Percentiles rank a stretch among this genome's conserved stretches.
Evolutionary conservation across 192 early-diverging fungal species (phyloP).

Genomic region (Gamsiella multidivaricata): DNA sequence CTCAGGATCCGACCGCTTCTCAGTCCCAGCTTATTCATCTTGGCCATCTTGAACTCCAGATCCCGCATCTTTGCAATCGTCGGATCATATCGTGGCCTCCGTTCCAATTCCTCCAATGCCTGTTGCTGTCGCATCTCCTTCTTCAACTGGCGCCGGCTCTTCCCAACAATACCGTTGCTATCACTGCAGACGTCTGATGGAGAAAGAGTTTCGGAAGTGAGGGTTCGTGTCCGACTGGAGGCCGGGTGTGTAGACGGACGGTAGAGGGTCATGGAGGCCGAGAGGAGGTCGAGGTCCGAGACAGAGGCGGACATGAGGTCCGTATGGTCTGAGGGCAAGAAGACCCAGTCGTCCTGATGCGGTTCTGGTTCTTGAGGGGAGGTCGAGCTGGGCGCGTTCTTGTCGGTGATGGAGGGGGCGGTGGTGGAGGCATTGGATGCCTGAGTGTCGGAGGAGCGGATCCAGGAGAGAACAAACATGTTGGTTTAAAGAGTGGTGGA

Average conservation of each 20-base stretch:
- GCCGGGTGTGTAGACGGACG: constrained; percentile 16
- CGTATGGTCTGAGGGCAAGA: constrained; percentile 36
- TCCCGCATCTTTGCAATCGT: constrained; percentile 41
- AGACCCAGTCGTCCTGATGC: constrained; percentile 43
- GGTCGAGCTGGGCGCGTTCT: neutral
- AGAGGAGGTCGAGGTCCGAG: constrained; percentile 45
- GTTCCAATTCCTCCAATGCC: constrained; percentile 24
- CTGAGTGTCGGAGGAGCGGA: constrained; percentile 40
- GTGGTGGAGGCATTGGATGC: constrained; percentile 6
- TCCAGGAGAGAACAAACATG: constrained; percentile 48
- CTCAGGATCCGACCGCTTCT: constrained; percentile 26
- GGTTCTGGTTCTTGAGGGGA: neutral
- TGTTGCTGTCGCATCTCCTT: constrained; percentile 24
- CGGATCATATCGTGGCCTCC: constrained; percentile 35
- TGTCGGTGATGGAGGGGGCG: neutral
- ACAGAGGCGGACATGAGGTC: constrained; percentile 35
- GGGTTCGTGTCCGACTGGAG: constrained; percentile 6
- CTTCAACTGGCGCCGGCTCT: constrained; percentile 47
- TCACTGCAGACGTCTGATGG: neutral
- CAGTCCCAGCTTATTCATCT: constrained; percentile 24
- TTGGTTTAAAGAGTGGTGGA: neutral
- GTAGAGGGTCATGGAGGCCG: constrained; percentile 36
- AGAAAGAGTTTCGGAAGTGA: neutral
- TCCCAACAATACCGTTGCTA: neutral
- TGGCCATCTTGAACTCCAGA: constrained; percentile 28